A percentile compares a stretch with the other conserved stretches of the same genome.
These are phyloP conservation scores for Orbilia brochopaga DNA, from an alignment of 2,329 filamentous ascomycete genomes.

Conservation along the genomic window DNA sequence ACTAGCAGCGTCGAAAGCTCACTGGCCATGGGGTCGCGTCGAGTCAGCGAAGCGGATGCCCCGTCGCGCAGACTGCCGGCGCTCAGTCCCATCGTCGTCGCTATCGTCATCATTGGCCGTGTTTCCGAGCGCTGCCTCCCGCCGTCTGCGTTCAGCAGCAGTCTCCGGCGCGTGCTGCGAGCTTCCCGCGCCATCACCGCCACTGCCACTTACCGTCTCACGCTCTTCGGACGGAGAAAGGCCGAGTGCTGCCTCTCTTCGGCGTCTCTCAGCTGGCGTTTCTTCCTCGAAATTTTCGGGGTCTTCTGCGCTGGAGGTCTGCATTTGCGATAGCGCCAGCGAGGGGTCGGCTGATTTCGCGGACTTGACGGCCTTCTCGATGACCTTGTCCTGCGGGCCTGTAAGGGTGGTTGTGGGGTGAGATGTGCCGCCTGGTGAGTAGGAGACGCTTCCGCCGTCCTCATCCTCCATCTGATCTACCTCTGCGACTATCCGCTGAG, in stretches of 20 bases:
- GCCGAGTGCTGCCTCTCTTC: slow-evolving; percentile 76
- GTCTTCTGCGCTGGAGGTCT: slow-evolving; percentile 26
- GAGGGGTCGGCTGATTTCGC: slow-evolving; percentile 19
- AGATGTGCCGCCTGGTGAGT: slow-evolving; percentile 29
- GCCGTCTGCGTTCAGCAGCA: slow-evolving; percentile 73
- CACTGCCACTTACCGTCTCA: neutral
- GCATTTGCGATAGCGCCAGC: slow-evolving; percentile 34
- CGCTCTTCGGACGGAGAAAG: slow-evolving; percentile 14
- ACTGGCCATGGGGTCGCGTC: neutral
- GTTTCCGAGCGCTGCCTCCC: slow-evolving; percentile 70
- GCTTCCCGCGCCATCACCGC: neutral
- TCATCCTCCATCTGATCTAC: slow-evolving; percentile 38
- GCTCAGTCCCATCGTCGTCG: slow-evolving; percentile 46
- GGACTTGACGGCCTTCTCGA: slow-evolving; percentile 29
- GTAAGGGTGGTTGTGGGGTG: slow-evolving; percentile 18
- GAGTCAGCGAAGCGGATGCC: slow-evolving; percentile 42
- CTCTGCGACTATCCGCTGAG: slow-evolving; percentile 36
- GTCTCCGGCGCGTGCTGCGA: slow-evolving; percentile 63
- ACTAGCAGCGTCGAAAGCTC: neutral
- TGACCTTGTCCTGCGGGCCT: slow-evolving; percentile 25
- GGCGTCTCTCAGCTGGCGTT: slow-evolving; percentile 75
- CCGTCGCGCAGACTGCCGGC: slow-evolving; percentile 27
- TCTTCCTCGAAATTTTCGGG: slow-evolving; percentile 63
- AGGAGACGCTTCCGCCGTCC: slow-evolving; percentile 35
- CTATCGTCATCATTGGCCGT: slow-evolving; percentile 27